These are phyloP conservation scores for Tulasnella sp. DNA, from an alignment of 768 basidiomycete genomes.

Conservation along the genomic window DNA sequence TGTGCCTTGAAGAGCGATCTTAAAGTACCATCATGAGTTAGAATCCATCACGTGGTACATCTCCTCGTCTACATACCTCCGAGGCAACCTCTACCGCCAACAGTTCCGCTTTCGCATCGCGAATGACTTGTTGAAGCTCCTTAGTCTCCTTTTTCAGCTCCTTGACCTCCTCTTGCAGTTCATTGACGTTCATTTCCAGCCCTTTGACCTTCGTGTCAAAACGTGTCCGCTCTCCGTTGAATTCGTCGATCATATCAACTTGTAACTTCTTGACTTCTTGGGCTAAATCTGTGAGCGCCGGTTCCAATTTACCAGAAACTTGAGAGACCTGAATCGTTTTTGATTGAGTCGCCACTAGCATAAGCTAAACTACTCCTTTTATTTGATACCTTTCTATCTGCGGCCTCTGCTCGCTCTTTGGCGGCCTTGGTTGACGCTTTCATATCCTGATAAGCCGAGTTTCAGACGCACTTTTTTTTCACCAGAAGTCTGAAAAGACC, in stretches of 20 bases:
- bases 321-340: not conserved
- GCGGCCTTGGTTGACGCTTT: not conserved
- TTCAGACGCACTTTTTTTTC: not conserved
- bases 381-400: not conserved
- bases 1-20: not conserved
- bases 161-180: no score
- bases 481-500: not conserved
- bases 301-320: not conserved
- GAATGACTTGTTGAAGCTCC: not conserved
- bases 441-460: not conserved
- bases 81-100: not conserved
- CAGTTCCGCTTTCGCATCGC: not conserved
- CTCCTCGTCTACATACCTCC: not conserved
- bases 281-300: no score
- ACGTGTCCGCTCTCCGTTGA: not conserved
- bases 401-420: not conserved
- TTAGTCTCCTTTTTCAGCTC: not conserved
- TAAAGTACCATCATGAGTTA: no score
- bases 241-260: not conserved
- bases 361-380: not conserved
- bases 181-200: no score
- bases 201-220: not conserved
- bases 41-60: not conserved
- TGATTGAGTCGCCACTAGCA: not conserved
- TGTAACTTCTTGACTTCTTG: not conserved